Conservation (phyloP, 176 grass and related monocot genomes). For the Zoysia pacifica region DNA sequence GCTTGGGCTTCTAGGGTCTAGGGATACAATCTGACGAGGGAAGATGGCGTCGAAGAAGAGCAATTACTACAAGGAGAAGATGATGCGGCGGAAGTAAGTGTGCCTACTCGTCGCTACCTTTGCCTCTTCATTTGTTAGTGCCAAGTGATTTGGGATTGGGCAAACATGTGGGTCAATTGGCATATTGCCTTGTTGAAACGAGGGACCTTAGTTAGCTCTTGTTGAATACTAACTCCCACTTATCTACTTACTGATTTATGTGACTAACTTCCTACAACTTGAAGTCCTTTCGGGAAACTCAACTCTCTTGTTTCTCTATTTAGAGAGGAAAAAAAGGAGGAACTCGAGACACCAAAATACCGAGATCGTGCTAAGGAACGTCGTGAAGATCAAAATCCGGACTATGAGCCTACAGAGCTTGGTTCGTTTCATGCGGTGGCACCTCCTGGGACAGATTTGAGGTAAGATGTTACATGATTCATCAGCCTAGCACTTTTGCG, state of each 20-base stretch:
- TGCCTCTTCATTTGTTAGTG: neutral
- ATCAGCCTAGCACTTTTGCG: neutral
- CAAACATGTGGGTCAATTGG: neutral
- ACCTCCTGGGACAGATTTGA: conserved; percentile 87
- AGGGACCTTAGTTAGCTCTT: neutral
- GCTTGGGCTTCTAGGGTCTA: neutral
- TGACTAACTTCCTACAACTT: neutral
- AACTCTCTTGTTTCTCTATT: conserved; percentile 17
- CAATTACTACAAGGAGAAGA: conserved; percentile 87
- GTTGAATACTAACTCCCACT: neutral
- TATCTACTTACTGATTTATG: neutral
- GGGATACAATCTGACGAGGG: neutral
- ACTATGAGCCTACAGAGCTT: conserved; percentile 94
- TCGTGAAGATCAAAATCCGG: conserved; percentile 98
- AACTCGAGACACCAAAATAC: neutral
- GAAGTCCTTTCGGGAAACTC: neutral
- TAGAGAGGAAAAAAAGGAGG: conserved; percentile 59
- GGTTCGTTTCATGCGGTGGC: conserved; percentile 99
- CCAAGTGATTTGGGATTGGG: conserved; percentile 18
- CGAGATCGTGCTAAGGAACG: conserved; percentile 61
- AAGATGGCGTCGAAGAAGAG: conserved; percentile 88
- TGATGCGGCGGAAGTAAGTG: conserved; percentile 84
- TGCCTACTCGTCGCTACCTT: neutral
- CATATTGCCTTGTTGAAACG: neutral
- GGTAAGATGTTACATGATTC: conserved; percentile 56